Evolutionary conservation across 768 basidiomycete species (phyloP).

Genomic region (Trametopsis cervina): DNA sequence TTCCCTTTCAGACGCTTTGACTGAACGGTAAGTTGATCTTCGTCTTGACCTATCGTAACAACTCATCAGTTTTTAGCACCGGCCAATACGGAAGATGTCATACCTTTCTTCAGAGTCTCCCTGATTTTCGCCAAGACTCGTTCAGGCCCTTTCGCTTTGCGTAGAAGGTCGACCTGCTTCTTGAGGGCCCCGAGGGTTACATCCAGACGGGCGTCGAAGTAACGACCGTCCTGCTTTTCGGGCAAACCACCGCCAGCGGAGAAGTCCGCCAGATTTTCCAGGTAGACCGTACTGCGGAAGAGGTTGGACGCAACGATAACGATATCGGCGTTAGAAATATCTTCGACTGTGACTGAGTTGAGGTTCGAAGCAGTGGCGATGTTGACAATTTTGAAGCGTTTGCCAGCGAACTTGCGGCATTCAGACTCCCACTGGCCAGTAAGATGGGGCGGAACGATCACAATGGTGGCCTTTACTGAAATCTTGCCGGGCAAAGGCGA

Average conservation of each 20-base stretch:
- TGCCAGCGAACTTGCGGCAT: conserved; percentile 70
- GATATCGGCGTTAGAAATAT: conserved; percentile 77
- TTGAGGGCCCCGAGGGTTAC: conserved; percentile 49
- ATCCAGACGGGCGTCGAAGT: conserved; percentile 81
- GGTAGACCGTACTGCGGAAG: conserved; percentile 73
- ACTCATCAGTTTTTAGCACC: neutral
- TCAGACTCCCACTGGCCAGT: conserved; percentile 88
- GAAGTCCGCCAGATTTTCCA: conserved; percentile 68
- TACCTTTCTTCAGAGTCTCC: conserved; percentile 54
- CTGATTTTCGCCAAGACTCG: conserved; percentile 57
- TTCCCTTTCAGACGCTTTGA: conserved; percentile 74
- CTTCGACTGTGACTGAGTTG: conserved; percentile 65
- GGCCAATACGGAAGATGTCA: conserved; percentile 12
- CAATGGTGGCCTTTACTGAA: conserved; percentile 71
- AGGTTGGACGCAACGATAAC: conserved; percentile 81
- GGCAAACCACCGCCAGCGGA: conserved; percentile 66
- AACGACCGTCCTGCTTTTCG: conserved; percentile 65
- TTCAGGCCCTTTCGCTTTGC: conserved; percentile 52
- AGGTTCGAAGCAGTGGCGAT: conserved; percentile 65
- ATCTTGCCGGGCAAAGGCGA: conserved; percentile 52
- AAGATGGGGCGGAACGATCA: conserved; percentile 86
- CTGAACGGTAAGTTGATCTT: conserved; percentile 36
- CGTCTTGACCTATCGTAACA: conserved; percentile 38
- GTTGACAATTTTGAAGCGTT: conserved; percentile 51
- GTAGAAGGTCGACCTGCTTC: conserved; percentile 62